Evolutionary conservation across 306 rosid genomes (phyloP).

Genomic region (Bauhinia variegata): DNA sequence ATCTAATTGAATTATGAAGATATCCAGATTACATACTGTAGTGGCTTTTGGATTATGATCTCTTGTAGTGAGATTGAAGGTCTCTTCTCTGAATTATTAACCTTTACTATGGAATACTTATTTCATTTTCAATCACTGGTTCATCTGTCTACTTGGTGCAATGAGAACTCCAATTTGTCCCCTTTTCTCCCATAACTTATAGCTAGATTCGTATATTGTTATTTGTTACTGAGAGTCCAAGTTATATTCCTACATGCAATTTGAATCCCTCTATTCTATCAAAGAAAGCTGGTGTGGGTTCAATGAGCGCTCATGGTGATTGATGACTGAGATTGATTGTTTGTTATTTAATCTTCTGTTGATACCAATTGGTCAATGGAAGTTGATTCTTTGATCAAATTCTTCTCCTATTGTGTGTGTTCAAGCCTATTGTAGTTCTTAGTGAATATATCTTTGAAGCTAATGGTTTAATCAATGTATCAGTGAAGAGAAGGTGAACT

Average conservation of each 20-base stretch:
- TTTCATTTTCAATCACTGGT: too few relatives aligned
- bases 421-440: too few relatives aligned
- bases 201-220: background rate
- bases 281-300: background rate
- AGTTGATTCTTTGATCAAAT: background rate
- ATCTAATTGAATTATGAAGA: background rate
- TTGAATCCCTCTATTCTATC: background rate
- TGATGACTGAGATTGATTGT: background rate
- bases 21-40: background rate
- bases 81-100: background rate
- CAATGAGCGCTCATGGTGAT: constrained; percentile 1
- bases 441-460: too few relatives aligned
- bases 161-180: background rate
- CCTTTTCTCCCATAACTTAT: background rate
- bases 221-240: too few relatives aligned
- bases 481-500: too few relatives aligned
- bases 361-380: background rate
- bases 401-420: too few relatives aligned
- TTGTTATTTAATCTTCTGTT: background rate
- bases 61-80: background rate
- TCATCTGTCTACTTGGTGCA: too few relatives aligned
- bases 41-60: too few relatives aligned
- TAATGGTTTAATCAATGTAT: too few relatives aligned
- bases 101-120: too few relatives aligned
- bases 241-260: background rate